These are phyloP conservation scores for Globisporangium cylindrosporum DNA, from an alignment of 352 stramenopile species.

Conservation along the genomic window DNA sequence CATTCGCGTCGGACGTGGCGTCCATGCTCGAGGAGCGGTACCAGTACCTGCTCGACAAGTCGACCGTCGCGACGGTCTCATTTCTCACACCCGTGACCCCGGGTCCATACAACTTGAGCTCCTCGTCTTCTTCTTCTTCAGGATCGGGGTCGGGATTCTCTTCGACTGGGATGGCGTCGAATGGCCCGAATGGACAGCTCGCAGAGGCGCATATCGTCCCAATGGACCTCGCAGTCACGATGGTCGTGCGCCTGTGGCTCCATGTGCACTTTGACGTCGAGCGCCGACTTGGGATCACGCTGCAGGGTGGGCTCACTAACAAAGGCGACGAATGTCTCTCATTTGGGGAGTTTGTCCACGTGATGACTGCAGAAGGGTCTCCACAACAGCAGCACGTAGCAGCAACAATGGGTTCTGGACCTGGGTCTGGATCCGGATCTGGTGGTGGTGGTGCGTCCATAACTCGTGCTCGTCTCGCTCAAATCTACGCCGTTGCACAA, in stretches of 20 bases:
- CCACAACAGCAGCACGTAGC: background rate
- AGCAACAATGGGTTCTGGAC: background rate
- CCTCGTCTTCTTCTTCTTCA: background rate
- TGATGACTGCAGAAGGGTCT: slow-evolving; percentile 21
- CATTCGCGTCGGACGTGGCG: slow-evolving; percentile 14
- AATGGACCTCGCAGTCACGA: slow-evolving; percentile 30
- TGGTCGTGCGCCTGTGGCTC: slow-evolving; percentile 33
- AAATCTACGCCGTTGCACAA: slow-evolving; percentile 24
- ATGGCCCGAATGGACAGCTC: slow-evolving; percentile 28
- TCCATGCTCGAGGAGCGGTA: slow-evolving; percentile 20
- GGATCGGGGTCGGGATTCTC: background rate
- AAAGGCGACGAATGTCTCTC: slow-evolving; percentile 18
- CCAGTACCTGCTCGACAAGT: slow-evolving; percentile 22
- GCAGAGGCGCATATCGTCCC: slow-evolving; percentile 28
- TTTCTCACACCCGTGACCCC: slow-evolving; percentile 28
- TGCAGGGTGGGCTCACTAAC: slow-evolving; percentile 22
- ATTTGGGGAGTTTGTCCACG: slow-evolving; percentile 38
- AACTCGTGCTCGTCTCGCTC: slow-evolving; percentile 22
- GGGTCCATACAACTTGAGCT: slow-evolving; percentile 22
- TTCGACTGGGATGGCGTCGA: background rate
- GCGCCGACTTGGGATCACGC: slow-evolving; percentile 22
- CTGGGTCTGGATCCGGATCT: background rate
- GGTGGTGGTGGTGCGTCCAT: slow-evolving; percentile 9
- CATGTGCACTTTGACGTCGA: slow-evolving; percentile 24
- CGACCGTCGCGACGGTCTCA: slow-evolving; percentile 23